Conservation (phyloP, 2,329 filamentous ascomycete species). For the Ascochyta koolunga region DNA sequence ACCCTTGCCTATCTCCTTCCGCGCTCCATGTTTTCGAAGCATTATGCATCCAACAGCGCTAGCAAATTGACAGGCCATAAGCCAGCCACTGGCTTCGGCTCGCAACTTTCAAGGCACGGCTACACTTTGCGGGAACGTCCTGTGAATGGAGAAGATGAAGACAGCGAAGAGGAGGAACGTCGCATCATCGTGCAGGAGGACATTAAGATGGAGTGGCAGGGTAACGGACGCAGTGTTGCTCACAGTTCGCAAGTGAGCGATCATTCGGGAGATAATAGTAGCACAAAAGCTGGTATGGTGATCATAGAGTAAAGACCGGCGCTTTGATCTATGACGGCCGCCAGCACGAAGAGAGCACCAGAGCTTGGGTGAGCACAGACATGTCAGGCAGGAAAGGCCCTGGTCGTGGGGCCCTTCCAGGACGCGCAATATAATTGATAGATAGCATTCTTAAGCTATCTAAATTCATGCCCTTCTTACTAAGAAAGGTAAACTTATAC, state of each 20-base stretch:
- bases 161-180: constrained; percentile 4
- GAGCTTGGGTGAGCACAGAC: no score
- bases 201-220: constrained; percentile 2
- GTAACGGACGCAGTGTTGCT: neutral
- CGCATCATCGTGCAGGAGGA: constrained; percentile 8
- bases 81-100: neutral
- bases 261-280: neutral
- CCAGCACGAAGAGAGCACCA: neutral
- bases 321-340: neutral
- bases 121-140: neutral
- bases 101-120: constrained; percentile 2
- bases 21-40: constrained; percentile 1
- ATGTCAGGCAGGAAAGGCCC: no score
- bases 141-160: neutral
- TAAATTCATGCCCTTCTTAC: no score
- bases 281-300: neutral
- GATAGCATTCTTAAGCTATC: no score
- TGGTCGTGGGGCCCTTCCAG: no score
- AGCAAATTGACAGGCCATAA: constrained; percentile 3
- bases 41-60: constrained; percentile 6
- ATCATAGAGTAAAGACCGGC: neutral
- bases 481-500: no score
- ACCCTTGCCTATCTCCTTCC: constrained; percentile 10
- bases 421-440: no score
- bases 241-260: no score